Percentiles rank a stretch among this genome's conserved stretches.
phyloP scores from a whole-genome alignment of 768 basidiomycete species.

The Sarcomyxa edulis region DNA sequence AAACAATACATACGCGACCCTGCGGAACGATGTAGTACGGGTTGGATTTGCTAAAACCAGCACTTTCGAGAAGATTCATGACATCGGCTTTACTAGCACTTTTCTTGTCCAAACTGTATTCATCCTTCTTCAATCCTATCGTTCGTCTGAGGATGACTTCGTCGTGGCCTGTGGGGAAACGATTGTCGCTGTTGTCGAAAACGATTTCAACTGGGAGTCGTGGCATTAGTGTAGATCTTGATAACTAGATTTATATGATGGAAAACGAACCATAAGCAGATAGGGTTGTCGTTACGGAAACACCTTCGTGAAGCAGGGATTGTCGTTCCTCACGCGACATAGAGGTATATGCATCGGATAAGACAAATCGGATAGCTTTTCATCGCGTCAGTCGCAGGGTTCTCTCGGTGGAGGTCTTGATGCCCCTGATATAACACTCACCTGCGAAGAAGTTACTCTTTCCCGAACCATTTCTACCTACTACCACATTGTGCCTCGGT shows the following conservation, averaged over 20 bases:
- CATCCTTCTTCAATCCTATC: slow-evolving; percentile 97
- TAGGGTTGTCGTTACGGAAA: slow-evolving; percentile 80
- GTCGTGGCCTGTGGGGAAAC: slow-evolving; percentile 88
- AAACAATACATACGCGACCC: slow-evolving; percentile 65
- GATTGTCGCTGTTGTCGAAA: slow-evolving; percentile 91
- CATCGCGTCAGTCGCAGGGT: neutral
- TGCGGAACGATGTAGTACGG: slow-evolving; percentile 99
- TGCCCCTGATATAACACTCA: slow-evolving; percentile 27
- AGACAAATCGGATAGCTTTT: slow-evolving; percentile 91
- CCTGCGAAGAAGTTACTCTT: slow-evolving; percentile 99
- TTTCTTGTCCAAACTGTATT: slow-evolving; percentile 96
- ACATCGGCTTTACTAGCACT: slow-evolving; percentile 94
- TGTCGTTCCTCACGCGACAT: slow-evolving; percentile 93
- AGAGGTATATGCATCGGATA: slow-evolving; percentile 96
- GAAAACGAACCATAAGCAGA: slow-evolving; percentile 74
- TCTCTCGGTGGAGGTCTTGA: neutral
- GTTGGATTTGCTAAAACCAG: slow-evolving; percentile 97
- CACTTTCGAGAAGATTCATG: slow-evolving; percentile 94
- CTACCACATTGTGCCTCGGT: slow-evolving; percentile 91
- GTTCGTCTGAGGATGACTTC: slow-evolving; percentile 88
- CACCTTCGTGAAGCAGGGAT: slow-evolving; percentile 90
- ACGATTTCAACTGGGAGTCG: slow-evolving; percentile 72
- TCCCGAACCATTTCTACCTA: slow-evolving; percentile 95
- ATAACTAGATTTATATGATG: too few relatives aligned
- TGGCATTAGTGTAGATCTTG: slow-evolving; percentile 1